phyloP scores from a whole-genome alignment of 495 filamentous ascomycete species.

The Penicillium chermesinum region DNA sequence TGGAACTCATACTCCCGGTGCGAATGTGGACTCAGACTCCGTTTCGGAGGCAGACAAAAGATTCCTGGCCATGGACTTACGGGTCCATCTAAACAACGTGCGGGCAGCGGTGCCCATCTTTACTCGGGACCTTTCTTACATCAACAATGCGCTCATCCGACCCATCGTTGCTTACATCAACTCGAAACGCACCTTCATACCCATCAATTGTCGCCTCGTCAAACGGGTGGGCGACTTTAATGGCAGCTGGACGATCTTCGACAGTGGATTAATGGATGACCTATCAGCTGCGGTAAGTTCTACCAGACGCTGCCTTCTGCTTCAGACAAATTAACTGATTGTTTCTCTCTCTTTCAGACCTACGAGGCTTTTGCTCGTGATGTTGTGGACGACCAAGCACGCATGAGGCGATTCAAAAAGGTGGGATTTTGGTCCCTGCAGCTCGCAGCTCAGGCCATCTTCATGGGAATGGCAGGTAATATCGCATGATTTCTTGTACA shows the following conservation, averaged over 20 bases:
- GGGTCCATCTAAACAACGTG: constrained; percentile 87
- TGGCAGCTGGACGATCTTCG: constrained; percentile 91
- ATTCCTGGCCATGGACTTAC: constrained; percentile 83
- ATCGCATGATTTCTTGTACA: constrained; percentile 52
- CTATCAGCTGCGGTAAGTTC: constrained; percentile 71
- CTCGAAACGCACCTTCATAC: constrained; percentile 85
- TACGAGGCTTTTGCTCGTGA: constrained; percentile 88
- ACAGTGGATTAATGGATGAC: constrained; percentile 93
- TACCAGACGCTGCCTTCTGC: not conserved
- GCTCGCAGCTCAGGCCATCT: constrained; percentile 85
- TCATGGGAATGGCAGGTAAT: constrained; percentile 90
- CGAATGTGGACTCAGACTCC: constrained; percentile 11
- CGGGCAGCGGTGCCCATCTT: constrained; percentile 89
- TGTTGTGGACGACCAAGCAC: constrained; percentile 78
- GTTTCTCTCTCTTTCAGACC: constrained; percentile 41
- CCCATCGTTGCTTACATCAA: constrained; percentile 99
- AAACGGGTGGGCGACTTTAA: constrained; percentile 86
- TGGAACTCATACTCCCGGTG: constrained; percentile 13
- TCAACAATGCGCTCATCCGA: constrained; percentile 89
- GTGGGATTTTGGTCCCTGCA: constrained; percentile 95
- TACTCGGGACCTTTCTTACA: constrained; percentile 83
- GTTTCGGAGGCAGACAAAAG: constrained; percentile 48
- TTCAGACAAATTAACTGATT: constrained; percentile 7
- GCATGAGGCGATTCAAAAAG: constrained; percentile 84
- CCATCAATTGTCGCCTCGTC: constrained; percentile 87